A percentile compares a stretch with the other conserved stretches of the same genome.
phyloP scores from a whole-genome alignment of 306 rosid species.

The Pyrus communis region DNA sequence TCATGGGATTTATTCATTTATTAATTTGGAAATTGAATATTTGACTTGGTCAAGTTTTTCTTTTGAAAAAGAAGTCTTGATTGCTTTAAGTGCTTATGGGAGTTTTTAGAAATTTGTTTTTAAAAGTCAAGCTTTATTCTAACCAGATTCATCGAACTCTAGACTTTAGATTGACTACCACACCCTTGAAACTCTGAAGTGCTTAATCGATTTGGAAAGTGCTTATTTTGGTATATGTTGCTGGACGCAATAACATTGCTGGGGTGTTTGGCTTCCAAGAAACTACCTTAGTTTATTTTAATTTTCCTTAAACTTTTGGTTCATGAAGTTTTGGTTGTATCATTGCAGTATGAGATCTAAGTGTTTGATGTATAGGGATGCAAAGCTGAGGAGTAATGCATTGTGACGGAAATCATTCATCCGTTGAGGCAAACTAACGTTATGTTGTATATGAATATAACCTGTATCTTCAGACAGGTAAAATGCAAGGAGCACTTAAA shows the following conservation, averaged over 20 bases:
- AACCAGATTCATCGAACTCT: not conserved
- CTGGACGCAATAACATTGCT: not conserved
- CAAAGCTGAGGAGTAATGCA: not conserved
- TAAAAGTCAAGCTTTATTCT: not conserved
- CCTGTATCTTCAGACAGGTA: conserved; percentile 22
- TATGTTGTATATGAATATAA: not conserved
- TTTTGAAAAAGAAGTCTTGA: not conserved
- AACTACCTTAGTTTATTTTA: not conserved
- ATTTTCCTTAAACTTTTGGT: not conserved
- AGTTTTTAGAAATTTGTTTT: not conserved
- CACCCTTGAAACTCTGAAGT: not conserved
- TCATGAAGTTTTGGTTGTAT: not conserved
- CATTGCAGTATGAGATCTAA: not conserved
- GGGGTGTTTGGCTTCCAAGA: not conserved
- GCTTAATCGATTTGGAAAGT: not conserved
- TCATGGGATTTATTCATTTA: not conserved
- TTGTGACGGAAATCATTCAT: not conserved
- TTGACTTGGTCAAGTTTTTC: not conserved
- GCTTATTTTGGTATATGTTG: not conserved
- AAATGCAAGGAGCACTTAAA: conserved; percentile 82
- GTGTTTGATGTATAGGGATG: not conserved
- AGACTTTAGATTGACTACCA: not conserved
- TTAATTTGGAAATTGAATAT: not conserved
- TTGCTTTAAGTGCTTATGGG: not conserved
- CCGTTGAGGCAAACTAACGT: not conserved